Conservation (phyloP, 176 grass and related monocot species). For the Aegilops speltoides region DNA sequence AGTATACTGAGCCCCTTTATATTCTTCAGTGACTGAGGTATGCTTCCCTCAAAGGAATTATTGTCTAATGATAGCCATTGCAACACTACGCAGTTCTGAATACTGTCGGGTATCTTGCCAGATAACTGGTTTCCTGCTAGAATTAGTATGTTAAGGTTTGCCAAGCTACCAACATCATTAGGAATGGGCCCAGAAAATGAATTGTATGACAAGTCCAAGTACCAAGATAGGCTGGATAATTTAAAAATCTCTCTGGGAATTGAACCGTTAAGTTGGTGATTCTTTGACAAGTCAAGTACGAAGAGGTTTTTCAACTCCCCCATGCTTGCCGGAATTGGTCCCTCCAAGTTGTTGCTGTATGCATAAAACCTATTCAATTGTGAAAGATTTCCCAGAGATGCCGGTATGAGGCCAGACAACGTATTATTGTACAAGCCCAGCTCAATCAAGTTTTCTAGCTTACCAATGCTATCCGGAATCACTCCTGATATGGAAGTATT, state of each 20-base stretch:
- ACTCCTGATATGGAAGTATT: neutral
- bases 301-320: neutral
- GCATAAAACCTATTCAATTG: neutral
- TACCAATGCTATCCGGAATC: conserved; percentile 6
- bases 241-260: neutral
- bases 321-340: neutral
- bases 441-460: conserved; percentile 1
- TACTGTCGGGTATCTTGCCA: conserved; percentile 11
- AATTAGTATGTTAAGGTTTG: neutral
- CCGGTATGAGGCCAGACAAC: neutral
- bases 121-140: conserved; percentile 11
- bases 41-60: conserved; percentile 8
- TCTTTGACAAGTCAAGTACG: conserved; percentile 7
- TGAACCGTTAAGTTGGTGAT: neutral
- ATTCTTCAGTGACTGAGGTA: conserved; percentile 3
- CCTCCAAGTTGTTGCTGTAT: neutral
- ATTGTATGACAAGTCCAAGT: conserved; percentile 16
- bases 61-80: conserved; percentile 2
- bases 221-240: neutral
- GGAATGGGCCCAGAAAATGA: neutral
- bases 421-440: neutral
- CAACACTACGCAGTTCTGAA: conserved; percentile 8
- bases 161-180: neutral
- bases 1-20: neutral
- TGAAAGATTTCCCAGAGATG: neutral